Evolutionary conservation across 2,329 filamentous ascomycete genomes (phyloP).

Genomic region (Phaeophleospora eucalypticola): DNA sequence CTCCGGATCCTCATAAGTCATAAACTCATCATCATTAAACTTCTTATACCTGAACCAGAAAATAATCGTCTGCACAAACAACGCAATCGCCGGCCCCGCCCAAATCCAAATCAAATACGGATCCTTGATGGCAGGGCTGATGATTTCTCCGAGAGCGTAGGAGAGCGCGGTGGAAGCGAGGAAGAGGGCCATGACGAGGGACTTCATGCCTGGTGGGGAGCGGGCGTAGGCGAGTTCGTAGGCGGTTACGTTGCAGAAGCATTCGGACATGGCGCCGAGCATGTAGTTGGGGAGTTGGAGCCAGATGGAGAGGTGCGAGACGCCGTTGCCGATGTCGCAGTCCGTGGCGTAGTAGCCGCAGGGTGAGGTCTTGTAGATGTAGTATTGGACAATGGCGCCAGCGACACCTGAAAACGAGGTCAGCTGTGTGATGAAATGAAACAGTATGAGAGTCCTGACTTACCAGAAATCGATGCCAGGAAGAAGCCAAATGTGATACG

Average conservation of each 20-base stretch:
- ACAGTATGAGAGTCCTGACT: too few species aligned
- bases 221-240: conserved; percentile 46
- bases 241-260: conserved; percentile 39
- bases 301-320: conserved; percentile 20
- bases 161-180: conserved; percentile 40
- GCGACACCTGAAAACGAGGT: conserved; percentile 41
- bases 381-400: conserved; percentile 51
- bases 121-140: conserved; percentile 44
- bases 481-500: conserved; percentile 49
- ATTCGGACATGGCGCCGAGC: conserved; percentile 38
- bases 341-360: conserved; percentile 39
- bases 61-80: conserved; percentile 45
- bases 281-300: conserved; percentile 31
- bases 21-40: conserved; percentile 34
- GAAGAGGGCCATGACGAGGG: conserved; percentile 35
- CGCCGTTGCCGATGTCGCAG: conserved; percentile 14
- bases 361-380: conserved; percentile 50
- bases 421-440: too few species aligned
- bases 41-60: conserved; percentile 47
- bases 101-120: conserved; percentile 44
- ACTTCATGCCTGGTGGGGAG: conserved; percentile 41
- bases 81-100: conserved; percentile 36
- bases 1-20: conserved; percentile 13
- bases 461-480: conserved; percentile 48
- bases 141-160: conserved; percentile 39